Base-by-base conservation (phyloP, 1,284 basidiomycete genomes). In the Rhizoctonia solani region DNA sequence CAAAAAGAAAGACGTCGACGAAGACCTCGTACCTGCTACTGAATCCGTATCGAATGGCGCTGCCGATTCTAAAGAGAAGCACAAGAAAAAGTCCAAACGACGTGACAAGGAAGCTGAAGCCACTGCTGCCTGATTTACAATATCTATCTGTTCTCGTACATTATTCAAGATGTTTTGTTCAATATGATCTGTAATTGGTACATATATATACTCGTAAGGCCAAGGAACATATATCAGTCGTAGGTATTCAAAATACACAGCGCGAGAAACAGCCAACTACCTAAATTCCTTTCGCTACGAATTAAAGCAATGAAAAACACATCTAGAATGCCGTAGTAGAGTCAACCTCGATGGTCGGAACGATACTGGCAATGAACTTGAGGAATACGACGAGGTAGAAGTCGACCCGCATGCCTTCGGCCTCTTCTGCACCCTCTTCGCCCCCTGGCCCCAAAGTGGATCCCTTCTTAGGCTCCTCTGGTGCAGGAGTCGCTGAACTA, bases 341-440 rank as follows among this genome's bases (percentile, higher is more conserved):
- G 77, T 94, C 92, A 50, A 94, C 90, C 79, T 98, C 95, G 76
- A 98, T 97, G 39, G 95, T 97, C 25, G 95, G 95, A 66, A 93
- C 91, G 76, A 93, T 93, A 50, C 88, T 90, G 14, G 93, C 93
- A 76, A 97, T 95, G 79, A 97, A 97, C 83, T 97, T 98, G 81
- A 97, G 85, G 85, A 97, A 96, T 71, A 95, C 94, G 76, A 95
- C 92, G 55, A 95, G 85, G 76, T 96, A 96, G 77, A 94, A 94
- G 78, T 98, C 95, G 59, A 98, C 95, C 44, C 93, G 84, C 84
- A 98, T 88, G 44, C 93, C 94, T 72, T 91, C 89, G 13, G 88
- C 79, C 52, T 89, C 87, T 39, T 90, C 87, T 2, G 89, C 89
- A 3, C 86, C 87, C 1, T 79, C 79, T 32, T 75, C 73, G 4